Percentiles rank a stretch among this genome's conserved stretches.
Conservation (phyloP, 2,329 filamentous ascomycete species). For the Colletotrichum musae region DNA sequence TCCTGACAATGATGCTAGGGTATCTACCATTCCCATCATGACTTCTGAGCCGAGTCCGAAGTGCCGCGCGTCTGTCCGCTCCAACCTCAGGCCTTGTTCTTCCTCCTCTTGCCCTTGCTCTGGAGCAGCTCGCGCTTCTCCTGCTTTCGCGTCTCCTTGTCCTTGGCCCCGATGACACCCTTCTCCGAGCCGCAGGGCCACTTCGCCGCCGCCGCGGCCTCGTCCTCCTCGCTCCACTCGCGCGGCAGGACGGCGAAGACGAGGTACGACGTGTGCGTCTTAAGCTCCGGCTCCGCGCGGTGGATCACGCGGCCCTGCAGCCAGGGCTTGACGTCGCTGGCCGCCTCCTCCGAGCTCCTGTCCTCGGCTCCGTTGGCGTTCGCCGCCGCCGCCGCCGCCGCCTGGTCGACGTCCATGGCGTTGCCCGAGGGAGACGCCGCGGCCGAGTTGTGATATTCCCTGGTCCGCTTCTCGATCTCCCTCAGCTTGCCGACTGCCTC, state of each 20-base stretch:
- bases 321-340: slow-evolving; percentile 67
- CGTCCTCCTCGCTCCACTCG: slow-evolving; percentile 88
- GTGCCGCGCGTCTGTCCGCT: background rate
- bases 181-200: slow-evolving; percentile 74
- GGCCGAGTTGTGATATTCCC: slow-evolving; percentile 70
- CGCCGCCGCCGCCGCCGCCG: slow-evolving; percentile 25
- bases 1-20: slow-evolving; percentile 36
- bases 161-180: slow-evolving; percentile 66
- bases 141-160: slow-evolving; percentile 68
- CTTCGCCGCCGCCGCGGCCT: slow-evolving; percentile 74
- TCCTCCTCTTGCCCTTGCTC: slow-evolving; percentile 50
- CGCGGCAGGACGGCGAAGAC: slow-evolving; percentile 92
- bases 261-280: slow-evolving; percentile 97
- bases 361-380: slow-evolving; percentile 45
- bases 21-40: slow-evolving; percentile 33
- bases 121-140: slow-evolving; percentile 68
- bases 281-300: slow-evolving; percentile 87
- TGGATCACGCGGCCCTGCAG: slow-evolving; percentile 85
- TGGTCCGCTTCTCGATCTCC: slow-evolving; percentile 79
- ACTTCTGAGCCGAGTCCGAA: background rate
- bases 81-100: slow-evolving; percentile 25
- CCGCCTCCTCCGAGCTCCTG: slow-evolving; percentile 44
- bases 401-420: slow-evolving; percentile 58
- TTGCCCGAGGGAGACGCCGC: slow-evolving; percentile 51
- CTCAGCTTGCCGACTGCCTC: slow-evolving; percentile 83